A percentile compares a stretch with the other conserved stretches of the same genome.
phyloP scores from a whole-genome alignment of 768 basidiomycete species.

The Gymnopilus junonius region DNA sequence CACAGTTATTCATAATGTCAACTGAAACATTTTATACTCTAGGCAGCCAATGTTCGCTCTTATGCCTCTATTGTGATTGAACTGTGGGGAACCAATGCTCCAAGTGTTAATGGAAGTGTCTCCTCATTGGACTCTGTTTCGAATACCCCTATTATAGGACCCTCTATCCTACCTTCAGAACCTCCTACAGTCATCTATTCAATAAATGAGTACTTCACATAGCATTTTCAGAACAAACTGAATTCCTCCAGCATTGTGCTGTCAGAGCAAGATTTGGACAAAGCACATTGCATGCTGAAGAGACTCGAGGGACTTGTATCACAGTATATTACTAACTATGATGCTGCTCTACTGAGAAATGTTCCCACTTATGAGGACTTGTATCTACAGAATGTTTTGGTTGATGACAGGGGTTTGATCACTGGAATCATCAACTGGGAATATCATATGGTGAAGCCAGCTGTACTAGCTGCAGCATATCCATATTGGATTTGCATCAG shows the following conservation, averaged over 20 bases:
- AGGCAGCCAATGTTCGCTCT: neutral
- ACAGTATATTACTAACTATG: neutral
- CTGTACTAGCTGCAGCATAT: slow-evolving; percentile 1
- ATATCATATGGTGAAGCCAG: slow-evolving; percentile 2
- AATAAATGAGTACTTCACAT: neutral
- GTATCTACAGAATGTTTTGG: neutral
- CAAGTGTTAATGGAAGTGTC: neutral
- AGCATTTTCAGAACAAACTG: neutral
- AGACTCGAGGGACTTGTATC: neutral
- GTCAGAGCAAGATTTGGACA: neutral
- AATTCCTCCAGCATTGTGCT: neutral
- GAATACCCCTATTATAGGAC: too few species aligned
- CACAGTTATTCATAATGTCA: too few species aligned
- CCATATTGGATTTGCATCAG: slow-evolving; percentile 9
- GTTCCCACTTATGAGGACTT: neutral
- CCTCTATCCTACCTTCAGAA: neutral
- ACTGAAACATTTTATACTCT: too few species aligned
- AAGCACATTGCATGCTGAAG: neutral
- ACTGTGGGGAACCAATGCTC: neutral
- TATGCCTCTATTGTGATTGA: neutral
- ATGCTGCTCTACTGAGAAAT: neutral
- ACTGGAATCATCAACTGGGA: slow-evolving; percentile 5
- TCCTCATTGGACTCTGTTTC: too few species aligned
- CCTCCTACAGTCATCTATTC: neutral
- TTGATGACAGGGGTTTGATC: neutral